Base-by-base conservation (phyloP, 2,329 filamentous ascomycete genomes). In the Phaeosphaeria sp. region DNA sequence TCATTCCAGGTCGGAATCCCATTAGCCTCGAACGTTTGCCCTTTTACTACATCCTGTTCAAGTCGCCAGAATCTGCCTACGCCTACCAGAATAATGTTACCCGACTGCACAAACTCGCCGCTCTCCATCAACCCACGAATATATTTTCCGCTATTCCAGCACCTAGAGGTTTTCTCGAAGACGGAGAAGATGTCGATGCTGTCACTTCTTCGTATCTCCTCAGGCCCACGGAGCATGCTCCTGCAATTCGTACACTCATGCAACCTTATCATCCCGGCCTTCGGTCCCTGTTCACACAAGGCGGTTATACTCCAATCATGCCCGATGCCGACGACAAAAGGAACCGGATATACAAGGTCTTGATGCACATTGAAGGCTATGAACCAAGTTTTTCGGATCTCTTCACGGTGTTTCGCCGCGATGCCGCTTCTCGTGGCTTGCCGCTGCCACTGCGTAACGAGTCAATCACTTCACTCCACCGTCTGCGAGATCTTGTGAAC, bases 1-100 rank as follows among this genome's bases (percentile, higher is more conserved):
- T 90, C 41, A 83, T 90, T 22, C 90, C 90, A 60, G 85, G 83
- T 46, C 87, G 89, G 60, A 82, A 91, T 69, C 82, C 84, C 3
- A 73, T 81, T 55, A 91, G 88, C 10, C 82, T 91, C 50, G 85
- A 86, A 56, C 85, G 87, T 3, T 75, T 85, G 1, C 87, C 86
- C 57, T 83, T 83, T 66, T 93, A 93, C 78, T 88, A 85, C 75
- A 78, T 94, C 54, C 81, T 91, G 54, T 94, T 93, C 80, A 80
- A 84, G 59, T 84, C 80, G 21, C 70, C 79, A 18, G 77, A 80
- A n/a, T 84, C 87, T 13, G 90, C 90, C 0, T 72, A 79, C 7
- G 81, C 84, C 42, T 93, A 91, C 74, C 82, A 85, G 52, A 79
- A 81, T 22, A 84, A 87, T 58, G 81, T 83, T 0, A 69, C 75